Evolutionary conservation across 2,329 filamentous ascomycete genomes (phyloP).

Genomic region (Paraconiothyrium brasiliense): DNA sequence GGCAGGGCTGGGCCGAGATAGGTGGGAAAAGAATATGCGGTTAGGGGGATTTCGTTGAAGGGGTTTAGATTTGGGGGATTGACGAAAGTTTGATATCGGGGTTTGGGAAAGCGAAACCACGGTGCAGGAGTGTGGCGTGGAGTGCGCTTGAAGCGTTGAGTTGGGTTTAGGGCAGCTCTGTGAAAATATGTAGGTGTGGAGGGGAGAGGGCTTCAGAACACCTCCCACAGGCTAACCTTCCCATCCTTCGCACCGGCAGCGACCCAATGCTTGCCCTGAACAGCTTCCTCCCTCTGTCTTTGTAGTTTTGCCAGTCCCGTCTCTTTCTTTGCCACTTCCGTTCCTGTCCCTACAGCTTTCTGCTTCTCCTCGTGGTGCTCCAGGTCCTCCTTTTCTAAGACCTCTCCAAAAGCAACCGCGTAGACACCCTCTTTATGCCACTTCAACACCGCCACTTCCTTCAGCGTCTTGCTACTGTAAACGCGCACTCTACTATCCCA

Average conservation of each 20-base stretch:
- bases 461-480: slow-evolving; percentile 81
- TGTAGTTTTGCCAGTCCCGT: slow-evolving; percentile 37
- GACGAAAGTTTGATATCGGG: neutral
- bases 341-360: neutral
- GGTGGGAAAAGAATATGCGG: neutral
- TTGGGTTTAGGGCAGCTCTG: neutral
- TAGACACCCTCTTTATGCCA: slow-evolving; percentile 94
- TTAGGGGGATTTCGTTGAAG: neutral
- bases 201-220: slow-evolving; percentile 64
- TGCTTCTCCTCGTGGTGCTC: neutral
- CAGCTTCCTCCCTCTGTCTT: slow-evolving; percentile 58
- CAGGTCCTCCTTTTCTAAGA: slow-evolving; percentile 36
- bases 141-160: neutral
- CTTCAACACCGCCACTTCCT: slow-evolving; percentile 89
- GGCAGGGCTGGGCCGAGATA: neutral
- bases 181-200: neutral
- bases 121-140: neutral
- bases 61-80: neutral
- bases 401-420: slow-evolving; percentile 74
- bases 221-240: slow-evolving; percentile 94
- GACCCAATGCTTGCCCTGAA: slow-evolving; percentile 83
- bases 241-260: slow-evolving; percentile 93
- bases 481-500: slow-evolving; percentile 88
- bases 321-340: slow-evolving; percentile 19
- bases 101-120: too few relatives aligned